A percentile compares a stretch with the other conserved stretches of the same genome.
phyloP scores from a whole-genome alignment of 225 moss, liverwort and hornwort species.

The Marchantia paleacea region DNA sequence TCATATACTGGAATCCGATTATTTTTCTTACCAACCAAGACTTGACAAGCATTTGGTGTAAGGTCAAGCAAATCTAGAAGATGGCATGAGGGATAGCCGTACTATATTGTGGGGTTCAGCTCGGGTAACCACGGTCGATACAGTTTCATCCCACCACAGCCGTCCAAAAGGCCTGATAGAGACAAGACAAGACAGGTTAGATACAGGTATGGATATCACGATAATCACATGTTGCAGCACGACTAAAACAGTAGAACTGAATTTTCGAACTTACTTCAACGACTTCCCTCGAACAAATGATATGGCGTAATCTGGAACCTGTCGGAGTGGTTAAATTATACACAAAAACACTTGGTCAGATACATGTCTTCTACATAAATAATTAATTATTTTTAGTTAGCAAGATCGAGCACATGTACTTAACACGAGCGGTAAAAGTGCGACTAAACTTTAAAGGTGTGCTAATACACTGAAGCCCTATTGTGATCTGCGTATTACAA shows the following conservation, averaged over 20 bases:
- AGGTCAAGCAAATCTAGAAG: neutral
- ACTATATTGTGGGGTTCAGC: constrained; percentile 99
- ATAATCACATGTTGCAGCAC: neutral
- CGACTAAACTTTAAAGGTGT: no score
- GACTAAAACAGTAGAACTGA: neutral
- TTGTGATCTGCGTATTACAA: no score
- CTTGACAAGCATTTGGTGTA: neutral
- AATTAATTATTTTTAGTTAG: no score
- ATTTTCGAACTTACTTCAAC: constrained; percentile 57
- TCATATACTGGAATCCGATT: no score
- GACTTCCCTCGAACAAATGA: constrained; percentile 80
- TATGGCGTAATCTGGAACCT: constrained; percentile 96
- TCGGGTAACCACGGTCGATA: constrained; percentile 86
- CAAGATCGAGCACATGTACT: no score
- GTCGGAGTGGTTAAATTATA: constrained; percentile 5
- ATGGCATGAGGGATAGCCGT: neutral
- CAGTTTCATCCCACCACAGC: constrained; percentile 99
- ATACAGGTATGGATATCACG: neutral
- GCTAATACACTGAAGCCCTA: no score
- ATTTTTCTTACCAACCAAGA: neutral
- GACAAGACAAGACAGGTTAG: neutral
- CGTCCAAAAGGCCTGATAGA: constrained; percentile 83
- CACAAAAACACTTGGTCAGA: no score
- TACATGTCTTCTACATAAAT: no score
- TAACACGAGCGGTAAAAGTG: no score